These are phyloP conservation scores for Porogramme epimiltina DNA, from an alignment of 1,284 basidiomycete genomes.

Conservation along the genomic window DNA sequence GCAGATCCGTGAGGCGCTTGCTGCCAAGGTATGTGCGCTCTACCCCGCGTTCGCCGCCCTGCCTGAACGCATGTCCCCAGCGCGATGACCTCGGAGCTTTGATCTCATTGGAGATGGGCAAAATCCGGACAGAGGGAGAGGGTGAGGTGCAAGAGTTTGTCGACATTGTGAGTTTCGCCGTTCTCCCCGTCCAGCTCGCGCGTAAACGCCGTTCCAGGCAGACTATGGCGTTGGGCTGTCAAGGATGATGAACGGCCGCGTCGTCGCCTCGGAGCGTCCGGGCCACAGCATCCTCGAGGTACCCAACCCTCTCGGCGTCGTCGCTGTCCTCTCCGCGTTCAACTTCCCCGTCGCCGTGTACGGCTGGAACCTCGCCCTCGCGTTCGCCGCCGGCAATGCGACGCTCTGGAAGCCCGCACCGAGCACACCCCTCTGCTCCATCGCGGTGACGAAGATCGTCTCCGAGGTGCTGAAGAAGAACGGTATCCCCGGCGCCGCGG, in stretches of 20 bases:
- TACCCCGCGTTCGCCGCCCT: not conserved
- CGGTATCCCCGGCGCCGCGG: conserved; percentile 81
- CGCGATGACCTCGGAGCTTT: conserved; percentile 82
- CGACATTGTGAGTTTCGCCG: conserved; percentile 70
- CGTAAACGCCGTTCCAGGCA: conserved; percentile 38
- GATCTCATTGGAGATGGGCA: conserved; percentile 93
- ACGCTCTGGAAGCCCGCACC: conserved; percentile 96
- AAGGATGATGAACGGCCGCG: conserved; percentile 88
- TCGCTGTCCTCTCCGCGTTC: conserved; percentile 91
- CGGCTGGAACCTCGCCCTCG: conserved; percentile 90
- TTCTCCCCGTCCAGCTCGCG: conserved; percentile 9
- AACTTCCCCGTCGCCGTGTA: conserved; percentile 95
- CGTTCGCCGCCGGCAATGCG: conserved; percentile 88
- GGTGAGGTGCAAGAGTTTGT: conserved; percentile 96
- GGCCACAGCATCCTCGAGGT: conserved; percentile 93
- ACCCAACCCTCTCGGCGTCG: conserved; percentile 90
- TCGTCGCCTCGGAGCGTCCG: conserved; percentile 85
- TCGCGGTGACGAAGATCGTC: conserved; percentile 88
- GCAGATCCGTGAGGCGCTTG: conserved; percentile 85
- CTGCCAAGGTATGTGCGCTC: conserved; percentile 59
- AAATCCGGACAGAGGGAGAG: conserved; percentile 89
- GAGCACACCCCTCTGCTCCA: conserved; percentile 84
- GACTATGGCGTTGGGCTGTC: conserved; percentile 85
- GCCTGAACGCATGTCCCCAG: conserved; percentile 37
- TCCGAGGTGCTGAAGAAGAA: conserved; percentile 81